Evolutionary conservation across 306 rosid genomes (phyloP), one percentile per base, ranked within the genome.

Genomic region (Abrus precatorius): DNA sequence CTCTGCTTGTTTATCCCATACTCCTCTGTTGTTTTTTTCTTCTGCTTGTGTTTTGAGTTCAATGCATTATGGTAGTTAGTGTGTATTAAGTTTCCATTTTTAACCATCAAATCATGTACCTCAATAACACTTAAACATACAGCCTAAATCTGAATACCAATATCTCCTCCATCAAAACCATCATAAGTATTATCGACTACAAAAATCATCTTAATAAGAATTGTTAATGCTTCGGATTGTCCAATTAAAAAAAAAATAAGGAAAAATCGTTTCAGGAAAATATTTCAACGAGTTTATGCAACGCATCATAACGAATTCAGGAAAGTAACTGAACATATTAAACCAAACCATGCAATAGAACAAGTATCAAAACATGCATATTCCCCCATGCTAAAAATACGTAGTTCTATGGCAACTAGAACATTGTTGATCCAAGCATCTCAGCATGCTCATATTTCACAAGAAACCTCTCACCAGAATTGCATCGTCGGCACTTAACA

Each of bases 401-500:
- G 12, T 45, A 11, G 69, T 5, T 79, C 14, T 48, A 59, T 50
- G 76, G 44, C 7, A 73, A 29, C 13, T 53, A 44, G 55, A 71
- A 47, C 48, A 44, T 6, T 9, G 30, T 14, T 12, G 30, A 29
- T 70, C 78, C 68, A 63, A 70, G 66, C 14, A 54, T 65, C 70
- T 28, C 12, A 9, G 0, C 74, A 53, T 62, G 43, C 77, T 13
- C 62, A 57, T 0, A 65, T 6, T 38, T 38, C 70, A 34, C n/a
- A 3, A n/a, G 48, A 14, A 77, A 83, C 43, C 5, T 14, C 30
- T 12, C 62, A 76, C 62, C 65, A 76, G 32, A 81, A 81, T 36
- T 12, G 47, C 67, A 38, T 6, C 45, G 57, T 55, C 71, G 27
- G 33, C 32, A 9, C 43, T 45, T 45, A 30, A 32, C 20, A 27